A percentile compares a stretch with the other conserved stretches of the same genome.
phyloP scores from a whole-genome alignment of 1,139 yeast genomes.

The Kurtzmaniella quercitrusa region DNA sequence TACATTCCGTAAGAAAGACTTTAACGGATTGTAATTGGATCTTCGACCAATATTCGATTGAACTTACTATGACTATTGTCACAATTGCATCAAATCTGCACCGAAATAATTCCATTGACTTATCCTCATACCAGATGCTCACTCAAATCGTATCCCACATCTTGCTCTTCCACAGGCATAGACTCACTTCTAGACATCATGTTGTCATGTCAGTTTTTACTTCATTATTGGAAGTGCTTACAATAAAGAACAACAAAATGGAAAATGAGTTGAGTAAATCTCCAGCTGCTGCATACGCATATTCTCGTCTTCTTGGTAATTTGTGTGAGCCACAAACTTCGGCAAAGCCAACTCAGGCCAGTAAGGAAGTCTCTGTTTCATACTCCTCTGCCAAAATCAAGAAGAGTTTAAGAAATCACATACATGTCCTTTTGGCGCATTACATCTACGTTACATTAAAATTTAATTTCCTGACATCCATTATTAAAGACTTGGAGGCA shows the following conservation, averaged over 20 bases:
- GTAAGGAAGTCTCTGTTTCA: constrained; percentile 24
- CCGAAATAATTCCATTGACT: constrained; percentile 12
- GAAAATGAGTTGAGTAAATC: constrained; percentile 15
- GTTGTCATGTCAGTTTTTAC: constrained; percentile 48
- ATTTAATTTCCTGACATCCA: constrained; percentile 41
- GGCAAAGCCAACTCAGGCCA: constrained; percentile 4
- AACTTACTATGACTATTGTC: constrained; percentile 40
- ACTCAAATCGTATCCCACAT: constrained; percentile 51
- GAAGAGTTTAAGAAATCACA: constrained; percentile 55
- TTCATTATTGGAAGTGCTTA: constrained; percentile 44
- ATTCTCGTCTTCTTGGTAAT: constrained; percentile 58
- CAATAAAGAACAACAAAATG: constrained; percentile 17
- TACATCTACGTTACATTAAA: constrained; percentile 51
- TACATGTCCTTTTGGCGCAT: constrained; percentile 59
- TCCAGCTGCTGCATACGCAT: constrained; percentile 38
- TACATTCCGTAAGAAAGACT: constrained; percentile 28
- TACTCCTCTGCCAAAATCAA: constrained; percentile 56
- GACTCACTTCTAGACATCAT: constrained; percentile 72
- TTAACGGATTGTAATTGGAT: constrained; percentile 54
- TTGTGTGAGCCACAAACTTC: constrained; percentile 64
- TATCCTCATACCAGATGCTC: constrained; percentile 27
- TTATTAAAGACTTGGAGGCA: constrained; percentile 48
- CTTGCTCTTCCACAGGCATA: constrained; percentile 63
- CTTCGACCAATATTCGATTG: constrained; percentile 67
- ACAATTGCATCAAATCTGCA: constrained; percentile 18